Conservation (phyloP, 768 basidiomycete species). For the Suillus fuscotomentosus region DNA sequence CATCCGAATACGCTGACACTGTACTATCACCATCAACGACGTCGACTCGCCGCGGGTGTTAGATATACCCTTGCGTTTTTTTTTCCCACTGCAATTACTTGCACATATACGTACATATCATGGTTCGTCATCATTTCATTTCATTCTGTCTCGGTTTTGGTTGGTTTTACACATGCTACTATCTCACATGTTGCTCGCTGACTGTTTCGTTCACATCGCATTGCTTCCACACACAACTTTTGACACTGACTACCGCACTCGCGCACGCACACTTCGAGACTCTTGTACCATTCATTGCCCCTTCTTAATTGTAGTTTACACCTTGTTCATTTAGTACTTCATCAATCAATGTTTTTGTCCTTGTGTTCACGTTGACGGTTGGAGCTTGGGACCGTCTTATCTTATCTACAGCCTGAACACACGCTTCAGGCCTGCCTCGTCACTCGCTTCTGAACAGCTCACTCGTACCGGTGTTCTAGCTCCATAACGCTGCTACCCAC, state of each 20-base stretch:
- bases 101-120: background rate
- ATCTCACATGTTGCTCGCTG: background rate
- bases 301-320: background rate
- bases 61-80: background rate
- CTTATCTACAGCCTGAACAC: too few relatives aligned
- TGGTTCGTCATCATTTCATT: background rate
- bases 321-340: background rate
- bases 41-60: background rate
- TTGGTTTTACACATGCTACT: background rate
- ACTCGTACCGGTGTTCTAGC: too few relatives aligned
- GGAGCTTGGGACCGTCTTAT: background rate
- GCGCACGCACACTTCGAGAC: background rate
- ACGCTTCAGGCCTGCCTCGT: too few relatives aligned
- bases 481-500: too few relatives aligned
- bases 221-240: background rate
- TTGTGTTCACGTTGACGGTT: too few relatives aligned
- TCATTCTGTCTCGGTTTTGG: background rate
- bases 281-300: background rate
- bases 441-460: too few relatives aligned
- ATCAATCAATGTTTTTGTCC: background rate
- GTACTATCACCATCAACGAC: conserved; percentile 7
- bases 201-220: background rate
- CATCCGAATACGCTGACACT: background rate
- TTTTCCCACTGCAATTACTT: background rate
- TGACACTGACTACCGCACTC: background rate